These are phyloP conservation scores for Penicillium simplicissimum DNA, from an alignment of 495 filamentous ascomycete species.

Conservation along the genomic window DNA sequence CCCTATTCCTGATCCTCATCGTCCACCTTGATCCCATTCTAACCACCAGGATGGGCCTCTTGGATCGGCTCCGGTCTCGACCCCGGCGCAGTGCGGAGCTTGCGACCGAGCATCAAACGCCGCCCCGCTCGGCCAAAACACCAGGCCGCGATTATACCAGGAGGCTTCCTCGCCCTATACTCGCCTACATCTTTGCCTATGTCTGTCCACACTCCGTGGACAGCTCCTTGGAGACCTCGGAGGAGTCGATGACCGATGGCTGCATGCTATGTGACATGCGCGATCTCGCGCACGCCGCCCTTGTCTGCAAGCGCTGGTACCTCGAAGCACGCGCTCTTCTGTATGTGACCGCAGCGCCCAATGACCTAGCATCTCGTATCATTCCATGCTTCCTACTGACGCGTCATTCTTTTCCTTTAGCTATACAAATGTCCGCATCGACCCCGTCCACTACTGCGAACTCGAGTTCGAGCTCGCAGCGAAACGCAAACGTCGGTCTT, in stretches of 20 bases:
- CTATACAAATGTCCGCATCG: conserved; percentile 88
- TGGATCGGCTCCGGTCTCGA: conserved; percentile 38
- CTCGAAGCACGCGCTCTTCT: conserved; percentile 51
- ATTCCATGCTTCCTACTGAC: conserved; percentile 3
- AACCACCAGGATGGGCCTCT: conserved; percentile 38
- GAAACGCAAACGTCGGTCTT: conserved; percentile 71
- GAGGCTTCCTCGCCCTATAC: conserved; percentile 60
- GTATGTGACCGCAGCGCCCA: conserved; percentile 36
- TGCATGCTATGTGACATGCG: conserved; percentile 97
- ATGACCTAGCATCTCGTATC: background rate
- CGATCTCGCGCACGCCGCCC: conserved; percentile 78
- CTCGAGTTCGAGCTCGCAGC: conserved; percentile 77
- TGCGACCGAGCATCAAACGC: conserved; percentile 26
- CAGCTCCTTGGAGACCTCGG: conserved; percentile 74
- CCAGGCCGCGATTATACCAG: conserved; percentile 46
- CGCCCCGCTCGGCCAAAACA: conserved; percentile 19
- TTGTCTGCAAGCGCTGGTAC: conserved; percentile 74
- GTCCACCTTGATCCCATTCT: conserved; percentile 3
- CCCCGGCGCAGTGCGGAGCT: conserved; percentile 38
- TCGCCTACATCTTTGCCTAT: conserved; percentile 72
- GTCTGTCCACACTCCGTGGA: conserved; percentile 85
- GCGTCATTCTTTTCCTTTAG: conserved; percentile 43
- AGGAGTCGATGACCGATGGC: conserved; percentile 78
- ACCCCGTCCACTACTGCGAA: conserved; percentile 92
- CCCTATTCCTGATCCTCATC: background rate